Percentiles rank a stretch among this genome's conserved stretches.
Evolutionary conservation across 345 rosid genomes (phyloP).

Genomic region (Eucalyptus erythrocorys): DNA sequence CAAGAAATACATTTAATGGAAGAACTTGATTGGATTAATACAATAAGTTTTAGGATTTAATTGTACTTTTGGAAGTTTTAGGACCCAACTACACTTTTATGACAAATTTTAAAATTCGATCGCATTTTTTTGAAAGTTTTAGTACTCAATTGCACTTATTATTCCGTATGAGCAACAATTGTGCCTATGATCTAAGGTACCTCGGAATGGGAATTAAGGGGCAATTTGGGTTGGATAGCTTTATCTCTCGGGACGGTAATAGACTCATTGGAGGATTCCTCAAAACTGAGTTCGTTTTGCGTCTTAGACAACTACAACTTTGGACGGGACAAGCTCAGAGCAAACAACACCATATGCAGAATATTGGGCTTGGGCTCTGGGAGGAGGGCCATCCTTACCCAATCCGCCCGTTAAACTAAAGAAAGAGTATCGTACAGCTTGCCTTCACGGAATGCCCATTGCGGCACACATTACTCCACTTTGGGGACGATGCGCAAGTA

Average conservation of each 20-base stretch:
- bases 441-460: background rate
- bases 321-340: background rate
- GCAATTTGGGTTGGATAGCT: background rate
- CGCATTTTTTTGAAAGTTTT: too few relatives aligned
- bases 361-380: background rate
- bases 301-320: background rate
- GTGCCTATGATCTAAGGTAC: background rate
- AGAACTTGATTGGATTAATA: too few relatives aligned
- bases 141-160: too few relatives aligned
- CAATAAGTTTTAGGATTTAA: too few relatives aligned
- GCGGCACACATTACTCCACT: background rate
- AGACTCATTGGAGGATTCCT: background rate
- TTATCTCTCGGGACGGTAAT: background rate
- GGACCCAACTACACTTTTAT: rapidly evolving
- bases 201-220: background rate
- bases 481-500: background rate
- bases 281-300: background rate
- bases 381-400: background rate
- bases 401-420: background rate
- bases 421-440: background rate
- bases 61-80: too few relatives aligned
- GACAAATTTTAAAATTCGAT: rapidly evolving
- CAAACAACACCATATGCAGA: background rate
- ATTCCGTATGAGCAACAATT: background rate
- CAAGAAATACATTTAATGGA: too few relatives aligned